A percentile compares a stretch with the other conserved stretches of the same genome.
Evolutionary conservation across 306 rosid species (phyloP).

Genomic region (Castanospermum australe): DNA sequence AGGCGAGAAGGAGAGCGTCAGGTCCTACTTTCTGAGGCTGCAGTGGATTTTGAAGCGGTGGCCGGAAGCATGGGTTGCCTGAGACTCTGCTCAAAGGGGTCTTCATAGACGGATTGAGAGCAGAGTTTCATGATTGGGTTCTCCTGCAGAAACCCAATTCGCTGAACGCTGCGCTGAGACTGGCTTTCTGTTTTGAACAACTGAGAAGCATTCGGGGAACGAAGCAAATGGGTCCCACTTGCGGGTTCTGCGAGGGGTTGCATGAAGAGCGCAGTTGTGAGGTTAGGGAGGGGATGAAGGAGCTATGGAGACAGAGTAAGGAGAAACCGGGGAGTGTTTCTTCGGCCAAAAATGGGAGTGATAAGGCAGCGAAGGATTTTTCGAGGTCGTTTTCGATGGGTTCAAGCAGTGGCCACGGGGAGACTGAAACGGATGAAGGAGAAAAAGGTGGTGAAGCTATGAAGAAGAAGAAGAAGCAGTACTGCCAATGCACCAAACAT

Average conservation of each 20-base stretch:
- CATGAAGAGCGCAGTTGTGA: slow-evolving; percentile 50
- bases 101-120: slow-evolving; percentile 54
- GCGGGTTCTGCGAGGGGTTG: slow-evolving; percentile 54
- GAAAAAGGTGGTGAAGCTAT: not conserved
- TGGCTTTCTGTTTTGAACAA: slow-evolving; percentile 54
- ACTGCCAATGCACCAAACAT: slow-evolving; percentile 58
- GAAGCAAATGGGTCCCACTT: slow-evolving; percentile 21
- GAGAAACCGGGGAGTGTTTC: slow-evolving; percentile 3
- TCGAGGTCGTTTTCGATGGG: slow-evolving; percentile 27
- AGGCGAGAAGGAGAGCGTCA: slow-evolving; percentile 44
- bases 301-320: slow-evolving; percentile 36
- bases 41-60: slow-evolving; percentile 58
- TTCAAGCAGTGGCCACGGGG: not conserved
- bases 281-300: slow-evolving; percentile 49
- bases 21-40: slow-evolving; percentile 57
- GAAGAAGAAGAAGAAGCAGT: slow-evolving; percentile 38
- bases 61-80: slow-evolving; percentile 48
- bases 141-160: slow-evolving; percentile 52
- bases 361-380: not conserved
- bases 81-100: slow-evolving; percentile 48
- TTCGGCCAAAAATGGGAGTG: not conserved
- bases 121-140: slow-evolving; percentile 51
- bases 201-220: slow-evolving; percentile 27
- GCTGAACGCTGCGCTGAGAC: slow-evolving; percentile 52
- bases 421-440: not conserved